Base-by-base conservation (phyloP, 371 early-diverging fungal genomes). In the Actinomortierella ambigua region DNA sequence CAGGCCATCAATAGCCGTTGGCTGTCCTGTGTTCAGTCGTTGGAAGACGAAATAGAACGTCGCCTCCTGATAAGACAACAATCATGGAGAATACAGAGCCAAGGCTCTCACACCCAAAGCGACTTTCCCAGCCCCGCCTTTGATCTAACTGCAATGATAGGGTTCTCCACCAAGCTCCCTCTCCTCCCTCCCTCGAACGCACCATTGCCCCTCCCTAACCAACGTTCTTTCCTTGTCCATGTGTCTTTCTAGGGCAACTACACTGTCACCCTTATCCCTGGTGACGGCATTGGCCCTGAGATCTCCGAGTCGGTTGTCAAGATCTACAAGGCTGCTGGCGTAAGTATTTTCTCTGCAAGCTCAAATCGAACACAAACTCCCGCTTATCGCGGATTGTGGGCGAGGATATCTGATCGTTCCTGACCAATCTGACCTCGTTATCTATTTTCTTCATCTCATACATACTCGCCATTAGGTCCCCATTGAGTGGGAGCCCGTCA, bases 231-330 rank as follows among this genome's bases (percentile, higher is more conserved):
- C 46, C 51, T 48, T 27, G 23, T 34, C 5, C 51, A 27, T 46
- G 52, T 42, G 17, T 11, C 24, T 46, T 47, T 20, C 1, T 75
- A 88, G 89, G 89, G 89, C 56, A 89, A 89, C 80, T 88, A 90
- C 82, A 82, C 83, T 46, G 97, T 97, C 59, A 96, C 98, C 56
- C 81, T 98, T 61, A 98, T 98, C 69, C 98, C 99, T 42, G 99
- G 99, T 69, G 98, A 98, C 79, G 99, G 99, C 62, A 98, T 98
- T 68, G 99, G 99, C 57, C 99, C 99, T 48, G 99, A 98, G 84
- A 98, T 98, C 64, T 94, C 97, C 46, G 78, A 85, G 53, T 92
- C 95, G 14, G 98, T 98, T 52, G 89, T 93, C 85, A 79, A 89
- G 55, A 97, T 98, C 76, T 98, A 95, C 81, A 82, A 84, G 58